Conservation (phyloP, 345 rosid species). For the Firmiana major region DNA sequence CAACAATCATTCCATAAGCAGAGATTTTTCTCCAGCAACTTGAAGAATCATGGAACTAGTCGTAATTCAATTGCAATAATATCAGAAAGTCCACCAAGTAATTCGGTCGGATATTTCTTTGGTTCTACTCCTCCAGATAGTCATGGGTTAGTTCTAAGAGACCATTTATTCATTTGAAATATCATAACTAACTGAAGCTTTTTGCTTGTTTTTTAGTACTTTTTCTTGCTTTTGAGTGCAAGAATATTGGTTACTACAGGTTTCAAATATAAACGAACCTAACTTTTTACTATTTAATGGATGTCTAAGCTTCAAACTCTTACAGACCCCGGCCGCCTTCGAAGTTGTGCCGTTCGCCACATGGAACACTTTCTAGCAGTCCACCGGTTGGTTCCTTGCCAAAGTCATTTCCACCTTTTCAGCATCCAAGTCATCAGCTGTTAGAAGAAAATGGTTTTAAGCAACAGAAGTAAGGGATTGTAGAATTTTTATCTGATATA, state of each 20-base stretch:
- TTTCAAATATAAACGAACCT: background rate
- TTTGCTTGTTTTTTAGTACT: background rate
- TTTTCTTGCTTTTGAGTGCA: constrained; percentile 2
- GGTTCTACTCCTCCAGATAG: constrained; percentile 94
- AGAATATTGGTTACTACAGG: background rate
- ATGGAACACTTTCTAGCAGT: constrained; percentile 60
- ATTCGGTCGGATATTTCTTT: constrained; percentile 91
- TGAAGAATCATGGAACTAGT: constrained; percentile 56
- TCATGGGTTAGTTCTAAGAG: constrained; percentile 60
- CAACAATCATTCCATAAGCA: constrained; percentile 60
- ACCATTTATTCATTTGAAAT: constrained; percentile 11
- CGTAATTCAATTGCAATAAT: constrained; percentile 47
- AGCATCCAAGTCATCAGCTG: constrained; percentile 94
- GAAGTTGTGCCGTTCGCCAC: constrained; percentile 80
- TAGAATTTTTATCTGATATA: constrained; percentile 8
- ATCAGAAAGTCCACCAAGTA: constrained; percentile 96
- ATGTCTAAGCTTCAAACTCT: constrained; percentile 16
- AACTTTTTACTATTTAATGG: background rate
- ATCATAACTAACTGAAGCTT: background rate
- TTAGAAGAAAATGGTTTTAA: constrained; percentile 95
- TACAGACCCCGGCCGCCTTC: constrained; percentile 62
- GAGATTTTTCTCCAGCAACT: constrained; percentile 83
- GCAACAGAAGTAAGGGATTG: constrained; percentile 78
- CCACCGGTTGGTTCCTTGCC: constrained; percentile 98
- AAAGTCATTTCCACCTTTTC: constrained; percentile 85